A percentile compares a stretch with the other conserved stretches of the same genome.
Evolutionary conservation across 352 stramenopile species (phyloP).

Genomic region (Phytopythium delawarense): DNA sequence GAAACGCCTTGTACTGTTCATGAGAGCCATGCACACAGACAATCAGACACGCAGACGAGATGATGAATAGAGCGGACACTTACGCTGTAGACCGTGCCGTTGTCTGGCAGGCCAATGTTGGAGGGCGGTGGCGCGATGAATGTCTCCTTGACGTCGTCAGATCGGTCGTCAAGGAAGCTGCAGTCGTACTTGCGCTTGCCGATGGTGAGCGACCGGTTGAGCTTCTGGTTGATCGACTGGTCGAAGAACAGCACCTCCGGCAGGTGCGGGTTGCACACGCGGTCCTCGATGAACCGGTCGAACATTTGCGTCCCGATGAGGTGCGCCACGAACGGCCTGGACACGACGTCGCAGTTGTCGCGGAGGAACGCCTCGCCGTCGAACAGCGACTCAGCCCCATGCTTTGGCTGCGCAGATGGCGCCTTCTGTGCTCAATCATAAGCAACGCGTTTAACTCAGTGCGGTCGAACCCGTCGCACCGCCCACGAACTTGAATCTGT

Average conservation of each 20-base stretch:
- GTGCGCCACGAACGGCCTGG: slow-evolving; percentile 55
- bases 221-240: slow-evolving; percentile 84
- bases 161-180: slow-evolving; percentile 73
- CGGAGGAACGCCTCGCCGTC: slow-evolving; percentile 63
- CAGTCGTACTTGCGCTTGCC: slow-evolving; percentile 84
- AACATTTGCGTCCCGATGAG: slow-evolving; percentile 81
- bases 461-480: background rate
- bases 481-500: background rate
- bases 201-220: slow-evolving; percentile 69
- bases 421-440: slow-evolving; percentile 17
- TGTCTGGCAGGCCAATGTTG: slow-evolving; percentile 73
- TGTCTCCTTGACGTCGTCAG: slow-evolving; percentile 75
- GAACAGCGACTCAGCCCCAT: slow-evolving; percentile 46
- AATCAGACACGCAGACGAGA: background rate
- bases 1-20: slow-evolving; percentile 75
- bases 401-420: slow-evolving; percentile 13
- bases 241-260: slow-evolving; percentile 83
- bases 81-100: slow-evolving; percentile 74
- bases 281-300: slow-evolving; percentile 79
- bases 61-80: slow-evolving; percentile 6
- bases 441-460: background rate
- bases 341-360: slow-evolving; percentile 57
- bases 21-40: background rate
- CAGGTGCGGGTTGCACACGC: slow-evolving; percentile 54
- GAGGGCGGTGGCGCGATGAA: slow-evolving; percentile 79